Evolutionary conservation across 495 filamentous ascomycete genomes (phyloP), one percentile per base, ranked within the genome.

Genomic region (Podospora pseudopauciseta): DNA sequence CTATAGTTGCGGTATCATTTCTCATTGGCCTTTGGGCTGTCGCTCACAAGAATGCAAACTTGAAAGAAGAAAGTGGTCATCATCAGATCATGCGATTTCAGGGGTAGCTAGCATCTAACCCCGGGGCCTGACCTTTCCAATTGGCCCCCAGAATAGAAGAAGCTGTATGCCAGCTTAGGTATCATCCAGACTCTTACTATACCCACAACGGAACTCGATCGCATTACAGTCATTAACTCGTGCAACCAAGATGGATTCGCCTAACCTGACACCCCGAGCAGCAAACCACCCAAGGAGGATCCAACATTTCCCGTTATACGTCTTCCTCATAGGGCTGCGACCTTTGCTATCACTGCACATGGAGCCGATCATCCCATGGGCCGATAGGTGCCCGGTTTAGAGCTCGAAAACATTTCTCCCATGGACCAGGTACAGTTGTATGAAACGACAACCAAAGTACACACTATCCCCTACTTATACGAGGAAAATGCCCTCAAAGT

Each of bases 401-500:
- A 27, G 5, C 39, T 16, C 5, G 2, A 49, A 49, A 13, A 49
- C 5, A 49, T 49, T 49, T 11, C 39, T 49, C 7, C 2, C 1
- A 49, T 3, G 18, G 39, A 0, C 7, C 34, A 39, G 34, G 34
- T 39, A 39, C 11, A 11, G 0, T 3, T 39, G 3, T 39, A 0
- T 49, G 7, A 11, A 49, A 49, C 7, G 6, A 49, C 39, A 49
- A 16, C 1, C 7, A 23, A 23, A 2, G 23, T 23, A 23, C 23
- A 23, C 23, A 13, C 7, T 3, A 18, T 49, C 39, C 13, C 39
- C 34, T 6, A 49, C 15, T 49, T 49, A 49, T 11, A 79, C 65
- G n/a, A 75, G 67, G 23, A 80, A 67, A 53, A 69, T 75, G 5
- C 78, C 75, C 57, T 75, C 75, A 58, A 80, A 80, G 56, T 78